Conservation (phyloP, 495 filamentous ascomycete genomes). For the Aspergillus leporis region DNA sequence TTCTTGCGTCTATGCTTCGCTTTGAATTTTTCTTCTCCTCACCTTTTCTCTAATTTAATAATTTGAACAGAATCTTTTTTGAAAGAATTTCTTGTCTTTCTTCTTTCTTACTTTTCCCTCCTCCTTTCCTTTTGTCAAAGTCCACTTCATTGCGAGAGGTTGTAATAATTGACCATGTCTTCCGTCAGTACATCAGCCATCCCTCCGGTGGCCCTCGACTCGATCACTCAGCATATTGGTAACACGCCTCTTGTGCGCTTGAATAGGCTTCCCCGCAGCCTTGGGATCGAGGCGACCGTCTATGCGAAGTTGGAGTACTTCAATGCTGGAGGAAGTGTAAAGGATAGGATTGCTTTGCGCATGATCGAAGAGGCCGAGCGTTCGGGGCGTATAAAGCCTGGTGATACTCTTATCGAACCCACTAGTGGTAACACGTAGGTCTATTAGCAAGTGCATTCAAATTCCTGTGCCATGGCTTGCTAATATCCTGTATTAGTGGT, state of each 20-base stretch:
- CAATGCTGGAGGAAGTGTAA: slow-evolving; percentile 97
- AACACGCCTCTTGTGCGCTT: slow-evolving; percentile 92
- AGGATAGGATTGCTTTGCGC: slow-evolving; percentile 93
- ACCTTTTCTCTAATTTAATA: slow-evolving; percentile 7
- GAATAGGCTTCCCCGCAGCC: slow-evolving; percentile 84
- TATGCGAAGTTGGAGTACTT: slow-evolving; percentile 97
- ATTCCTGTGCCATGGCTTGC: neutral
- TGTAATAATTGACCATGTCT: slow-evolving; percentile 40
- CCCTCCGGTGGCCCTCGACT: slow-evolving; percentile 59
- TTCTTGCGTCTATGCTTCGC: neutral
- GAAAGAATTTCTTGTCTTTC: neutral
- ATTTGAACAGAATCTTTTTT: no score
- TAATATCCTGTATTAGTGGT: slow-evolving; percentile 54
- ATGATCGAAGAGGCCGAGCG: slow-evolving; percentile 98
- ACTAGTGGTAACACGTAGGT: slow-evolving; percentile 93
- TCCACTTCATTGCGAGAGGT: neutral
- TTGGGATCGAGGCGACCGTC: slow-evolving; percentile 85
- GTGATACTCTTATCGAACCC: slow-evolving; percentile 95
- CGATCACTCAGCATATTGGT: slow-evolving; percentile 74
- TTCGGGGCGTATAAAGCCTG: slow-evolving; percentile 90
- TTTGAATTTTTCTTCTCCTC: slow-evolving; percentile 11
- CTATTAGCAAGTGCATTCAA: slow-evolving; percentile 1
- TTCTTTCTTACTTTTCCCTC: neutral
- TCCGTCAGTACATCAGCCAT: slow-evolving; percentile 46
- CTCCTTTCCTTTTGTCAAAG: neutral